Base-by-base conservation (phyloP, 1,284 basidiomycete species). In the Volvariella surrecta region DNA sequence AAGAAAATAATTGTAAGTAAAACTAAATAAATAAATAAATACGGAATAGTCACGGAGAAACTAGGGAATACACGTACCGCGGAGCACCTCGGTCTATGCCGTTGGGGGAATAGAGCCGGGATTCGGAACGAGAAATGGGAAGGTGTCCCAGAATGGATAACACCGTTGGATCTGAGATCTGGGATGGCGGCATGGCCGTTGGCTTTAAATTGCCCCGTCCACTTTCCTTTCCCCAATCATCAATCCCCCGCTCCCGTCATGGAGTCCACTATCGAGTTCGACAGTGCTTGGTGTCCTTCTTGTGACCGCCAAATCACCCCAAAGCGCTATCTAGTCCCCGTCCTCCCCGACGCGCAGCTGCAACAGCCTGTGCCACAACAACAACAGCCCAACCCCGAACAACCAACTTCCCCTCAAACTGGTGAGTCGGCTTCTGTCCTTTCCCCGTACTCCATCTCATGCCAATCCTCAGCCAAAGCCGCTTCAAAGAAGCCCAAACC, bases 281-380 rank as follows among this genome's bases (percentile, higher is more conserved):
- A 82, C 64, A 69, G 77, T 48, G 67, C 71, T 42, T 86, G 81
- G 79, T 86, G 84, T 70, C 80, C 80, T 40, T 74, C 74, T 54
- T 87, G 84, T 65, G 72, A 77, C 52, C 67, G 74, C 52, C 76
- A 79, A 50, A 86, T 87, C 50, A 64, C 75, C 18, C 84, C 84
- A 19, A 82, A 82, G 55, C 78, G 81, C 50, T 66, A 64, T 49
- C 67, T 66, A 16, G 70, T 83, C 46, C 62, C 73, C 35, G 55
- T 74, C 44, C 43, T 50, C 17, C 56, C 55, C 15, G 59, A 52
- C 45, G 53, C 53, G 4, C 48, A 58, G 6, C 35, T 47, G 13
- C 43, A 54, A n/a, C 58, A 63, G 19, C 58, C 64, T 17, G 49
- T 62, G n/a, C 66, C 64, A 13, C 34, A 35, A 31, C 30, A 31